Evolutionary conservation across 2,329 filamentous ascomycete species (phyloP), one percentile per base, ranked within the genome.

Genomic region (Cordyceps javanica): DNA sequence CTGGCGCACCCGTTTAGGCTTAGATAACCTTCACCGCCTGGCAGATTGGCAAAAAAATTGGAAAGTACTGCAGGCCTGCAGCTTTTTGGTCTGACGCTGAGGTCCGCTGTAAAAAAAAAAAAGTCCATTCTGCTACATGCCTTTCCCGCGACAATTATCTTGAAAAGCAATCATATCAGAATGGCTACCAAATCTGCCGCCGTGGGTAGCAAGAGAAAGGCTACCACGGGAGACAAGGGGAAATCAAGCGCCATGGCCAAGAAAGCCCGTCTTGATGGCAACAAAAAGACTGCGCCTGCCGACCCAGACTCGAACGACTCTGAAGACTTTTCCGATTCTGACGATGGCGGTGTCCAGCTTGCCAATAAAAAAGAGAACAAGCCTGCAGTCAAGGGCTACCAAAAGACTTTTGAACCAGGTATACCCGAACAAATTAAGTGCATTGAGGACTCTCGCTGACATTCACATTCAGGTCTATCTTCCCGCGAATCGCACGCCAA

Each of bases 401-500:
- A 65, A 14, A 76, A 77, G 62, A 65, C 63, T 8, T 73, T 75
- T 55, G 75, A 80, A 64, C 71, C 68, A 67, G 70, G 74, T 77
- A 65, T 58, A 73, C 68, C 64, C 9, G 39, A 39, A 23, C 21
- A 45, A 25, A 34, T 41, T 14, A 14, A 19, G n/a, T 11, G 9
- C 19, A 16, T 16, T 56, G 59, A 52, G 23, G 55, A 60, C 23
- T 7, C 62, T 45, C 8, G 42, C 25, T 58, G 19, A 52, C 59
- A 61, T 19, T 26, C 48, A 60, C 34, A 53, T 26, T 14, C 60
- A 85, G 86, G 73, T 52, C 76, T 83, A 71, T 89, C 80, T 59
- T 90, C 89, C 9, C 87, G 87, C 69, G 94, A 99, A 79, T 86
- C 91, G 23, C 94, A 97, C 72, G 86, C 87, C 51, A 96, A 96